Conservation (phyloP, 2,329 filamentous ascomycete species). For the Byssothecium circinans region DNA sequence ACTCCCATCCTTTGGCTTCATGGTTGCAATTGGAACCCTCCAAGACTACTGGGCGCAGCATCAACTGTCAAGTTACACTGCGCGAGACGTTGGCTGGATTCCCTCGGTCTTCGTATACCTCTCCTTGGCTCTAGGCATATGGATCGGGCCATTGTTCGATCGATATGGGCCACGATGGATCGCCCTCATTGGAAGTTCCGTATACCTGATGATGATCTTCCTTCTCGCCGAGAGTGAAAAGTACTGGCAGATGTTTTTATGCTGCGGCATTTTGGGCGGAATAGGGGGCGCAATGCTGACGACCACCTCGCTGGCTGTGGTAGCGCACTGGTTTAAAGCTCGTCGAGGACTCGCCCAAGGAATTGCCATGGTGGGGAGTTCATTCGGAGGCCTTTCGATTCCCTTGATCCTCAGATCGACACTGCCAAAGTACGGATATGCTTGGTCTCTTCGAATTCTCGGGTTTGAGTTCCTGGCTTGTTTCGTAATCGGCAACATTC, state of each 20-base stretch:
- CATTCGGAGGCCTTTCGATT: constrained; percentile 40
- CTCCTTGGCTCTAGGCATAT: constrained; percentile 79
- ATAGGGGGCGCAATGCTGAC: constrained; percentile 43
- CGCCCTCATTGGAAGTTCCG: constrained; percentile 30
- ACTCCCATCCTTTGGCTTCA: constrained; percentile 41
- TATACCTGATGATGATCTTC: constrained; percentile 34
- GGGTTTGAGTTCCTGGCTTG: constrained; percentile 41
- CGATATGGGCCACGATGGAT: constrained; percentile 42
- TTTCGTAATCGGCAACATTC: constrained; percentile 35
- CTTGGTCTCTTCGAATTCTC: constrained; percentile 44
- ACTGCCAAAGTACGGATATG: constrained; percentile 39
- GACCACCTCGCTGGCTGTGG: constrained; percentile 38
- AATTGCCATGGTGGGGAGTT: constrained; percentile 43
- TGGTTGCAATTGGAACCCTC: constrained; percentile 65
- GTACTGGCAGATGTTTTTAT: constrained; percentile 49
- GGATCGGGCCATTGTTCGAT: constrained; percentile 74
- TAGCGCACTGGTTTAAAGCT: constrained; percentile 46
- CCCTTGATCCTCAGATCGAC: constrained; percentile 40
- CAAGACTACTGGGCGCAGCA: constrained; percentile 76
- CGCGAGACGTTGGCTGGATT: constrained; percentile 78
- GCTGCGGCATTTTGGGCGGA: constrained; percentile 45
- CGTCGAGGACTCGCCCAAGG: constrained; percentile 43
- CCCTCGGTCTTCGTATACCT: constrained; percentile 85
- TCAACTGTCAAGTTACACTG: constrained; percentile 66
- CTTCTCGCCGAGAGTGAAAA: constrained; percentile 36